Conservation (phyloP, 1,139 yeast genomes). For the Ogataea hybrid region DNA sequence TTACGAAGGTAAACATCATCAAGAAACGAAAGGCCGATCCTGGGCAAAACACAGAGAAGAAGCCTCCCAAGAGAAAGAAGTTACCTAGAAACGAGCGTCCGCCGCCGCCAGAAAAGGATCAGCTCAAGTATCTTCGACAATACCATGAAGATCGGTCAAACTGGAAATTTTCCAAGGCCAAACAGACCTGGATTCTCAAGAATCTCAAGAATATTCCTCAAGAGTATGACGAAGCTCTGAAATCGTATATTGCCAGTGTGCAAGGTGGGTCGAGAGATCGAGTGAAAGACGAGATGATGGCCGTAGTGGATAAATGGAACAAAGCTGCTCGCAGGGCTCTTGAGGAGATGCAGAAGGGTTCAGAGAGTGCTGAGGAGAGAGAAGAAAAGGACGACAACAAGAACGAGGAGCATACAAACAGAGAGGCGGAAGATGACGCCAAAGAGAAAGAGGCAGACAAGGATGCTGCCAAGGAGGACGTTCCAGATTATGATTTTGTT, state of each 20-base stretch:
- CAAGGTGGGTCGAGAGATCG: slow-evolving; percentile 74
- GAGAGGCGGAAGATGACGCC: slow-evolving; percentile 10
- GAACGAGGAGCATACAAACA: slow-evolving; percentile 11
- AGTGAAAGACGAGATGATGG: slow-evolving; percentile 50
- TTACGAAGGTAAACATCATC: slow-evolving; percentile 38
- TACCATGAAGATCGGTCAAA: slow-evolving; percentile 55
- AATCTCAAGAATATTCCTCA: slow-evolving; percentile 57
- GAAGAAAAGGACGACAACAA: slow-evolving; percentile 6
- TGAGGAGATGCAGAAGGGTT: slow-evolving; percentile 36
- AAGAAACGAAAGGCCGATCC: slow-evolving; percentile 33
- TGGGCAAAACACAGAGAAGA: slow-evolving; percentile 38
- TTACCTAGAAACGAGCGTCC: slow-evolving; percentile 71
- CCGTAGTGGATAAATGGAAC: slow-evolving; percentile 58
- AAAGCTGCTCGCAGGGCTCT: slow-evolving; percentile 39
- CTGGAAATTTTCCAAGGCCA: slow-evolving; percentile 94
- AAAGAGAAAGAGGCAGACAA: slow-evolving; percentile 3
- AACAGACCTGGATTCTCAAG: slow-evolving; percentile 88
- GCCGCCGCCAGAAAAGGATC: slow-evolving; percentile 82
- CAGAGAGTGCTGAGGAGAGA: slow-evolving; percentile 29
- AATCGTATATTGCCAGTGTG: slow-evolving; percentile 60
- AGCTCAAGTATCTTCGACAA: slow-evolving; percentile 68
- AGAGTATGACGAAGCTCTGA: slow-evolving; percentile 54
- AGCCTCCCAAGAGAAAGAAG: slow-evolving; percentile 73
- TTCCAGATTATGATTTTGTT: slow-evolving; percentile 38
- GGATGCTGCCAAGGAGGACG: slow-evolving; percentile 13